A percentile compares a stretch with the other conserved stretches of the same genome.
These are phyloP conservation scores for Amanita rimosa DNA, from an alignment of 768 basidiomycete genomes.

Conservation along the genomic window DNA sequence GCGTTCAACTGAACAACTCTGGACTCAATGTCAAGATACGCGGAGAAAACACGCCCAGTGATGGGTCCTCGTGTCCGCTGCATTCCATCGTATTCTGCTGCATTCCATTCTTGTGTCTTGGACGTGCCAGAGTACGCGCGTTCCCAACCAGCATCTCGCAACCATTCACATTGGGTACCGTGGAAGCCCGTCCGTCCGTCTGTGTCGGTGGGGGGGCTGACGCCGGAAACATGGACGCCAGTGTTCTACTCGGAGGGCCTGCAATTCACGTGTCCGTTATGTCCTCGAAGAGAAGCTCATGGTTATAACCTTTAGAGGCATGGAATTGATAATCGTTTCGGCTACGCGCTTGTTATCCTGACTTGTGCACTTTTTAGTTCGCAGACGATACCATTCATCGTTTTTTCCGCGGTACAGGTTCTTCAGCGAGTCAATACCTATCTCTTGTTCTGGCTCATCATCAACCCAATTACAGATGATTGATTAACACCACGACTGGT, in stretches of 20 bases:
- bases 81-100: background rate
- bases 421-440: conserved; percentile 30
- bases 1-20: conserved; percentile 2
- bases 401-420: conserved; percentile 46
- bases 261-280: too few species aligned
- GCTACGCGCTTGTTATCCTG: background rate
- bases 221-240: too few species aligned
- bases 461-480: conserved; percentile 27
- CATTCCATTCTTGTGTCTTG: background rate
- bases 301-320: background rate
- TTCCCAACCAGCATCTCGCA: too few species aligned
- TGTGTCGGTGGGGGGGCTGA: too few species aligned
- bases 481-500: conserved; percentile 29
- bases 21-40: background rate
- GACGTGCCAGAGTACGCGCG: background rate
- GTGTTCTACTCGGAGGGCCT: too few species aligned
- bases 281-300: background rate
- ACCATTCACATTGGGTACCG: too few species aligned
- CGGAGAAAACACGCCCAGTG: background rate
- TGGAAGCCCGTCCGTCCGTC: too few species aligned
- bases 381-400: conserved; percentile 6
- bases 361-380: background rate
- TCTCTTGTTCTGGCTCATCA: background rate
- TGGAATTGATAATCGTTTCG: background rate
- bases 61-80: background rate